Percentiles rank a stretch among this genome's conserved stretches.
phyloP scores from a whole-genome alignment of 1,139 yeast genomes.

The Saccharomyces hybrid region DNA sequence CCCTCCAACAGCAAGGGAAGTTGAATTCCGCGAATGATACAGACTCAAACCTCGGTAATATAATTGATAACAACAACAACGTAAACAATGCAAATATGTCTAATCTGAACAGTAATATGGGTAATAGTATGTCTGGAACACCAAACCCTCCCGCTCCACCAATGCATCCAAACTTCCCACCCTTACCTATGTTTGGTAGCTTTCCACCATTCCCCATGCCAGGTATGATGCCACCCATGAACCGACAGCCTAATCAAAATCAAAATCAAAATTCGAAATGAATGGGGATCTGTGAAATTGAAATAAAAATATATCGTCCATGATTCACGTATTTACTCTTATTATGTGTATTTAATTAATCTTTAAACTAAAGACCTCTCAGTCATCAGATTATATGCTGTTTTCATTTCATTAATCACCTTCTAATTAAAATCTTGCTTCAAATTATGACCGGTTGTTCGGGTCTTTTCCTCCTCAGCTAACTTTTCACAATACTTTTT shows the following conservation, averaged over 20 bases:
- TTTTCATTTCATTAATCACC: not conserved
- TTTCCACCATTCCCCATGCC: slow-evolving; percentile 33
- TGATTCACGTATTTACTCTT: not conserved
- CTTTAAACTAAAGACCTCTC: not conserved
- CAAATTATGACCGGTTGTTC: not conserved
- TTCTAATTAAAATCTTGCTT: not conserved
- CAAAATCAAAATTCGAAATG: slow-evolving; percentile 11
- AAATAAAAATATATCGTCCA: not conserved
- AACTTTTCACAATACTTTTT: slow-evolving; percentile 26
- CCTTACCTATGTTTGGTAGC: slow-evolving; percentile 37
- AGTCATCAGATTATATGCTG: not conserved
- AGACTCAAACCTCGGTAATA: not conserved
- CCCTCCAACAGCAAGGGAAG: slow-evolving; percentile 33
- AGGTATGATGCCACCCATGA: slow-evolving; percentile 32
- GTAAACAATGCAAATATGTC: not conserved
- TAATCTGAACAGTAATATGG: slow-evolving; percentile 6
- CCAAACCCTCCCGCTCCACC: slow-evolving; percentile 11
- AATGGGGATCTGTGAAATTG: not conserved
- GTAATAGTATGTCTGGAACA: slow-evolving; percentile 2
- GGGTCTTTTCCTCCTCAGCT: not conserved
- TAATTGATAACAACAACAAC: slow-evolving; percentile 2
- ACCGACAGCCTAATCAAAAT: slow-evolving; percentile 8
- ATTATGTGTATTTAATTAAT: not conserved
- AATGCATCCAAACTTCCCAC: slow-evolving; percentile 27
- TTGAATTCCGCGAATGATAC: slow-evolving; percentile 14